Evolutionary conservation across 2,329 filamentous ascomycete species (phyloP).

Genomic region (Claviceps sorghi): DNA sequence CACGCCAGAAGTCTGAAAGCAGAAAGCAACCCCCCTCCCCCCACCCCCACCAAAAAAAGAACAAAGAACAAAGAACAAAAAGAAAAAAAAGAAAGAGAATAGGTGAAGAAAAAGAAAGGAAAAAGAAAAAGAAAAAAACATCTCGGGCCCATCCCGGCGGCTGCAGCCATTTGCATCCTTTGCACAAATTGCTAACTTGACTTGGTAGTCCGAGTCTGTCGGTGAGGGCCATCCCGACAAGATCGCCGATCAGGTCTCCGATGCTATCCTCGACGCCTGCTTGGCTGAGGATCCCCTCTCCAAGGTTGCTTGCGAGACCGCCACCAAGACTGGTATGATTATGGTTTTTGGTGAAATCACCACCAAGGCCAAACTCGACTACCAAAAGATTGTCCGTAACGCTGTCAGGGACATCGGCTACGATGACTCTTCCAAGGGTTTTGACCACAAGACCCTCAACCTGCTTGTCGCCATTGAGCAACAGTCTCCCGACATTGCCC

Average conservation of each 20-base stretch:
- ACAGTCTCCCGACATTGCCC: conserved; percentile 96
- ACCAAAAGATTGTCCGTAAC: conserved; percentile 91
- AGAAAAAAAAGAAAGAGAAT: too few species aligned
- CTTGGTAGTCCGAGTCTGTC: conserved; percentile 60
- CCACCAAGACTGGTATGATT: conserved; percentile 99
- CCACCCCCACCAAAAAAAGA: too few species aligned
- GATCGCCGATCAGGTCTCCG: conserved; percentile 96
- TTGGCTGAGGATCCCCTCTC: conserved; percentile 86
- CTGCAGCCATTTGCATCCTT: background rate
- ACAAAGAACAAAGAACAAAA: too few species aligned
- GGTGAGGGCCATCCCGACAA: conserved; percentile 90
- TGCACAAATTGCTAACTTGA: conserved; percentile 11
- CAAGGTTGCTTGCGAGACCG: conserved; percentile 98
- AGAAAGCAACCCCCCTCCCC: too few species aligned
- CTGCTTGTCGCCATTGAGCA: conserved; percentile 97
- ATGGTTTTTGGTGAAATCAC: conserved; percentile 99
- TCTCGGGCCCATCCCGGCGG: background rate
- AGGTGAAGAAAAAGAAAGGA: background rate
- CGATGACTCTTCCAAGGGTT: conserved; percentile 91
- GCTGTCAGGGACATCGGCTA: conserved; percentile 98
- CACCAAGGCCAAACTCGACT: conserved; percentile 89
- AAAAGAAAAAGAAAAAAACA: background rate
- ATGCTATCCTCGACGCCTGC: conserved; percentile 97
- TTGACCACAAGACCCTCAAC: conserved; percentile 99
- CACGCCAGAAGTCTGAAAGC: too few species aligned